Conservation (phyloP, 257 asterid species). For the Solanum sparsipilum region DNA sequence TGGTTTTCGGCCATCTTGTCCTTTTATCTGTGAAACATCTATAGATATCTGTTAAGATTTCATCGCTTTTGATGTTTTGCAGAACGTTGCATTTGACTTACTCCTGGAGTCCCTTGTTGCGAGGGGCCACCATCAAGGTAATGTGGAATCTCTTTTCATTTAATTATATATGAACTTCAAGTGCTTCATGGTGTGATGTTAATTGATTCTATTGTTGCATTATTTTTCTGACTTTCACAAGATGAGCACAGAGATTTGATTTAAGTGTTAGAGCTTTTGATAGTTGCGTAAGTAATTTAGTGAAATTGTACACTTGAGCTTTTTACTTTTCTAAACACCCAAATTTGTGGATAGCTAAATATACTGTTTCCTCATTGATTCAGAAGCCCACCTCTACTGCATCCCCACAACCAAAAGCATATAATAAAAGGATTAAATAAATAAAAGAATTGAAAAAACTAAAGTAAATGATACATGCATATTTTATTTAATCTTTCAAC, state of each 20-base stretch:
- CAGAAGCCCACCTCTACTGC: not conserved
- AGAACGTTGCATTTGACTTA: conserved; percentile 82
- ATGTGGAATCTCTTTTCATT: not conserved
- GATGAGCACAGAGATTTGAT: not conserved
- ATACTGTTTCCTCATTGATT: not conserved
- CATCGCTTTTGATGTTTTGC: conserved; percentile 20
- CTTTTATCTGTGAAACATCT: not conserved
- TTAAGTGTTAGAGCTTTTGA: not conserved
- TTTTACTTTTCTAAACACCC: not conserved
- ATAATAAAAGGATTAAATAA: not conserved
- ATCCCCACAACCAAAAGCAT: not conserved
- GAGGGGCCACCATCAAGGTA: conserved; percentile 42
- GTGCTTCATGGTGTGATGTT: not conserved
- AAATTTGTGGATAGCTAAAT: not conserved
- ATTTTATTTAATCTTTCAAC: not conserved
- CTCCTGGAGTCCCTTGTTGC: conserved; percentile 54
- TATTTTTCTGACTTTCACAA: not conserved
- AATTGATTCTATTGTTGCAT: not conserved
- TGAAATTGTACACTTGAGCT: not conserved
- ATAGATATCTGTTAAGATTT: not conserved
- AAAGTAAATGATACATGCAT: not conserved
- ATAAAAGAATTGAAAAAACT: not conserved
- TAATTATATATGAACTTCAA: not conserved
- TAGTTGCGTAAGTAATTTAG: not conserved
- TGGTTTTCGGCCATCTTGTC: not conserved